A percentile compares a stretch with the other conserved stretches of the same genome.
Evolutionary conservation across 441 rosid species (phyloP).

Genomic region (Populus hybrid): DNA sequence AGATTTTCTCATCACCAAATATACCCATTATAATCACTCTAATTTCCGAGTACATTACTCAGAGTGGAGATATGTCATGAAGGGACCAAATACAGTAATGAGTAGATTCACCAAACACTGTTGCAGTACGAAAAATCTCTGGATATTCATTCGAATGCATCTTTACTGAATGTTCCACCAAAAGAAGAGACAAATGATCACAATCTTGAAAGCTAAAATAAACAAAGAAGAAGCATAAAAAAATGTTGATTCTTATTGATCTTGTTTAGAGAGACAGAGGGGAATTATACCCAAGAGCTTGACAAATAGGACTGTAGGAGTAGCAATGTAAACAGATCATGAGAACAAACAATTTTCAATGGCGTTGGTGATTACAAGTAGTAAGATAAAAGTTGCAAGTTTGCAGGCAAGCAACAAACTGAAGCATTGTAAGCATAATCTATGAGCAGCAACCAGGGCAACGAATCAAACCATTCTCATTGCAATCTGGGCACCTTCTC

Average conservation of each 20-base stretch:
- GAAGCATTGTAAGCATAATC: not conserved
- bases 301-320: not conserved
- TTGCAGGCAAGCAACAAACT: not conserved
- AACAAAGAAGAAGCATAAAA: not conserved
- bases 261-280: constrained; percentile 19
- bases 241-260: not conserved
- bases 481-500: constrained; percentile 68
- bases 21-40: not conserved
- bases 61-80: not conserved
- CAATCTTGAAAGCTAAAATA: not conserved
- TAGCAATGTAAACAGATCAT: not conserved
- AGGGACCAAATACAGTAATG: not conserved
- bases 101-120: not conserved
- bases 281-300: not conserved
- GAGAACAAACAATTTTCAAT: not conserved
- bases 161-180: not conserved
- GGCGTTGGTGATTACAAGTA: constrained; percentile 1
- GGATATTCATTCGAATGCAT: not conserved
- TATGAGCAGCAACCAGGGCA: constrained; percentile 62
- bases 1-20: not conserved
- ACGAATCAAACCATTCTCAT: constrained; percentile 80
- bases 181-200: not conserved
- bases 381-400: not conserved
- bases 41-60: too few species aligned
- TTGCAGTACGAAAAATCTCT: not conserved